Evolutionary conservation across 768 basidiomycete genomes (phyloP).

Genomic region (Mycena chlorophos): DNA sequence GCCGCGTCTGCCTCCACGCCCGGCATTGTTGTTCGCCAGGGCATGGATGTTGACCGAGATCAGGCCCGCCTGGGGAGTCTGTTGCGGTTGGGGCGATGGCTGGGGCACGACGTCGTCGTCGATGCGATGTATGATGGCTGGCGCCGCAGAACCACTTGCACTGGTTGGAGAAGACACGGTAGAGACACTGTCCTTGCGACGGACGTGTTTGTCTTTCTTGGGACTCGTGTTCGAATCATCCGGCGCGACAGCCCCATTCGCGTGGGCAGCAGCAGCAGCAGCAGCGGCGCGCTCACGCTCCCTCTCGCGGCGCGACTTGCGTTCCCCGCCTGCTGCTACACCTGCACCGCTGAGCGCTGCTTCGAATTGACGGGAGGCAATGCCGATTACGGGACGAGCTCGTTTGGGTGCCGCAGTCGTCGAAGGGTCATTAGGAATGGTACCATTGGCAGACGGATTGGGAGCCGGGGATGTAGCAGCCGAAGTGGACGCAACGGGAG

Average conservation of each 20-base stretch:
- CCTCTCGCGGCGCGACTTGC: constrained; percentile 20
- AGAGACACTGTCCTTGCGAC: constrained; percentile 20
- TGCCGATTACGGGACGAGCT: constrained; percentile 44
- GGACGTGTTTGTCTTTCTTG: constrained; percentile 12
- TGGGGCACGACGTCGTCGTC: background rate
- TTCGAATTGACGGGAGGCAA: constrained; percentile 49
- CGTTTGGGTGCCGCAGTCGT: constrained; percentile 25
- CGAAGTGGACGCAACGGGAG: constrained; percentile 11
- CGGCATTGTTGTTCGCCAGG: background rate
- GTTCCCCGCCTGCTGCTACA: constrained; percentile 29
- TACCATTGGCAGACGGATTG: background rate
- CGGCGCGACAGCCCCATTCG: background rate
- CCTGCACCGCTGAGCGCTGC: constrained; percentile 51
- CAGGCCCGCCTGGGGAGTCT: background rate
- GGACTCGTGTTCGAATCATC: background rate
- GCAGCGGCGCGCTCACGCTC: constrained; percentile 18
- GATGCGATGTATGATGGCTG: background rate
- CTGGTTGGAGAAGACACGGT: background rate
- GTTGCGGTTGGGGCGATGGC: background rate
- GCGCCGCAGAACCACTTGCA: no score
- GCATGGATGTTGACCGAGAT: background rate
- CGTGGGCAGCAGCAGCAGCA: background rate
- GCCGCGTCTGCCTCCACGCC: background rate
- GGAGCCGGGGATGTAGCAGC: constrained; percentile 11
- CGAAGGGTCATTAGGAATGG: background rate